A percentile compares a stretch with the other conserved stretches of the same genome.
These are phyloP conservation scores for Solanum hybrid DNA, from an alignment of 305 asterid genomes.

Conservation along the genomic window DNA sequence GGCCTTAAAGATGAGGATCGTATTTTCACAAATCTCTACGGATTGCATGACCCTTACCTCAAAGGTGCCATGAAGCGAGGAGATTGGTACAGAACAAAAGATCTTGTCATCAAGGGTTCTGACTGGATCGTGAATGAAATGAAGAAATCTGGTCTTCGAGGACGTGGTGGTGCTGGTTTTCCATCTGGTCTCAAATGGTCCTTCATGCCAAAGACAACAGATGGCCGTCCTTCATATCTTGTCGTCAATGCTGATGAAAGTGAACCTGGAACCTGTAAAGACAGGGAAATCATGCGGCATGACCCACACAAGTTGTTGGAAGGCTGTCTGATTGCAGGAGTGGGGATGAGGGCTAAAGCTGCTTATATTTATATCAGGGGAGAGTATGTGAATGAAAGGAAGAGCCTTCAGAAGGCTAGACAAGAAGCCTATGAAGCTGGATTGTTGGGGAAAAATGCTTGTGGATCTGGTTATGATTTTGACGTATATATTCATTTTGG, in stretches of 20 bases:
- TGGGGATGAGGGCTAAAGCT: constrained; percentile 94
- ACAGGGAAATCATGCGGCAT: constrained; percentile 97
- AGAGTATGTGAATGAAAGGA: constrained; percentile 88
- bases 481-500: constrained; percentile 93
- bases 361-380: constrained; percentile 95
- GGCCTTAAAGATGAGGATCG: constrained; percentile 97
- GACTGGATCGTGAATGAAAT: constrained; percentile 95
- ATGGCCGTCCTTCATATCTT: constrained; percentile 96
- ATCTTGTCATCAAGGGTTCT: constrained; percentile 75
- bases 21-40: constrained; percentile 82
- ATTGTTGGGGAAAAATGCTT: constrained; percentile 78
- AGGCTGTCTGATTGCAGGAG: constrained; percentile 95
- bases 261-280: constrained; percentile 99
- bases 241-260: constrained; percentile 98
- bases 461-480: constrained; percentile 92
- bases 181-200: constrained; percentile 99
- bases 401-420: constrained; percentile 77
- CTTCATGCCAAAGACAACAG: constrained; percentile 91
- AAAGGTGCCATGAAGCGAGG: constrained; percentile 98
- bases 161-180: constrained; percentile 99
- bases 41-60: constrained; percentile 82
- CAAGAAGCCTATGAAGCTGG: constrained; percentile 89
- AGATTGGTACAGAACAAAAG: constrained; percentile 95
- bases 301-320: constrained; percentile 96
- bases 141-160: constrained; percentile 96